Base-by-base conservation (phyloP, 176 grass and related monocot species). In the Oryza meridionalis region DNA sequence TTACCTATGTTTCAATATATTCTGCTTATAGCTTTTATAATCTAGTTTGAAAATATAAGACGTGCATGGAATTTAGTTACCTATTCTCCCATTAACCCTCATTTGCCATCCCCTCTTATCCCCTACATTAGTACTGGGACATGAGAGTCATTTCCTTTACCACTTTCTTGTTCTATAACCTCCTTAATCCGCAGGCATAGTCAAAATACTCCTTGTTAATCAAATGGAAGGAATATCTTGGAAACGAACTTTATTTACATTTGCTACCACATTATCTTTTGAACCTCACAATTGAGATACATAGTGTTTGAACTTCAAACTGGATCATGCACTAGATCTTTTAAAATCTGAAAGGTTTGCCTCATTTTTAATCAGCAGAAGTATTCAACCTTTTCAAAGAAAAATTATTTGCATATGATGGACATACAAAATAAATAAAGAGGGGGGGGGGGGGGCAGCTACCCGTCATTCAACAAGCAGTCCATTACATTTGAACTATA, bases 161-260 rank as follows among this genome's bases (percentile, higher is more conserved):
- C 7, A 61, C 6, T 22, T 5, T 21, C 21, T 22, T 61, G 55
- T 10, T n/a, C 7, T 8, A n/a, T 59, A n/a, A 9, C 55, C 55
- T 61, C 55, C 19, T 61, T 22, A 9, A 22, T 61, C 21, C 53
- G 17, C 7, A 35, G 33, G 17, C 53, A 6, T 58, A 21, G 17
- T 21, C 0, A 61, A 61, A 61, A 61, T 61, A 61, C 19, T 22
- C 55, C 5, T n/a, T n/a, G 21, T 55, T 55, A 61, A 61, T 61
- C 21, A 22, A 55, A 19, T 19, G 14, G 55, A 61, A 7, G 19
- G 55, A 61, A 13, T 49, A 21, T 14, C 45, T 31, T 73, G 21
- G 80, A 82, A 27, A 59, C 27, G 8, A 37, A 71, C 32, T 71
- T 73, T 77, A 51, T 84, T 81, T 63, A 49, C 22, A 37, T 79